Evolutionary conservation across 257 asterid species (phyloP).

Genomic region (Forsythia suspensa): DNA sequence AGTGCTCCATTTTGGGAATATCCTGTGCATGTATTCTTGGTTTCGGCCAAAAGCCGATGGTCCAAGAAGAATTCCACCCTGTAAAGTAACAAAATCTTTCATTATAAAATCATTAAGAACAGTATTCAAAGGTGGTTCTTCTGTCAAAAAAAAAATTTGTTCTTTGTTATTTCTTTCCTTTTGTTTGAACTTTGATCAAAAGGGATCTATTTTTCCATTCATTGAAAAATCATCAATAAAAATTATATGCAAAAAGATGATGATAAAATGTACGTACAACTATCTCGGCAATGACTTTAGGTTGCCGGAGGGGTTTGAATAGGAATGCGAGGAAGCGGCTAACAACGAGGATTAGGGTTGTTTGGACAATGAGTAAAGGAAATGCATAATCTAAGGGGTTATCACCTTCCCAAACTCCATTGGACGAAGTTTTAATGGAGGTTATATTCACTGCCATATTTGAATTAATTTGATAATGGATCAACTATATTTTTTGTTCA

Average conservation of each 20-base stretch:
- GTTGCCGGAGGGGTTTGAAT: conserved; percentile 65
- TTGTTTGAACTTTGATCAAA: background rate
- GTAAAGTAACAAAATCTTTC: background rate
- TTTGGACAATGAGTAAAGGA: conserved; percentile 58
- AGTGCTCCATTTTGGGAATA: conserved; percentile 62
- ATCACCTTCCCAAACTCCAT: conserved; percentile 63
- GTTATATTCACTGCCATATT: conserved; percentile 35
- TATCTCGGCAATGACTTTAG: conserved; percentile 60
- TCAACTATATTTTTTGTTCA: too few species aligned
- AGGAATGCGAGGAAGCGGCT: conserved; percentile 52
- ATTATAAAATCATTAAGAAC: background rate
- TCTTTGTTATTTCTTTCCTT: background rate
- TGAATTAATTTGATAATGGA: background rate
- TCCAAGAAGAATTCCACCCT: conserved; percentile 66
- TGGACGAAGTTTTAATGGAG: conserved; percentile 45
- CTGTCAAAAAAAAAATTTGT: background rate
- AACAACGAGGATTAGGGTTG: conserved; percentile 38
- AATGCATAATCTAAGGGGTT: conserved; percentile 56
- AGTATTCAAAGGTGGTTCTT: too few species aligned
- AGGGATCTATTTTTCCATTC: too few species aligned
- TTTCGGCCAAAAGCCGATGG: conserved; percentile 59
- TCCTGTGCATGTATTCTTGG: conserved; percentile 33
- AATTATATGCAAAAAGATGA: background rate
- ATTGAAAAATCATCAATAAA: background rate
- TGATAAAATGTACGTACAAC: conserved; percentile 31